Evolutionary conservation across 805 yeast genomes (phyloP), one percentile per base, ranked within the genome.

Genomic region (Groenewaldozyma tartarivorans): DNA sequence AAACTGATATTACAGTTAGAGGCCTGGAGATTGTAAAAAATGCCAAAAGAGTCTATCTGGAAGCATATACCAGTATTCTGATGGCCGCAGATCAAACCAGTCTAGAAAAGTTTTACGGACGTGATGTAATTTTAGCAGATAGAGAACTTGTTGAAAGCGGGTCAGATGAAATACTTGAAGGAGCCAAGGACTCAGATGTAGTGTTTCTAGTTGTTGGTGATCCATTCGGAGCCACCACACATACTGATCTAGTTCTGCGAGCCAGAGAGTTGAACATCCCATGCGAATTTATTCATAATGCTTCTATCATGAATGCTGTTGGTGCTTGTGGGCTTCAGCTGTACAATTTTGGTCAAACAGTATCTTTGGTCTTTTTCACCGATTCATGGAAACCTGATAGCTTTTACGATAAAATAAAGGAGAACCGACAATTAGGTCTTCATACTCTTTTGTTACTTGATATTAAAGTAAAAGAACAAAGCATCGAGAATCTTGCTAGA

Each of bases 191-290:
- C 18, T 90, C 81, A 41, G 96, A 92, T 57, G 72, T 90, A 58
- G 97, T 96, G 0, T 87, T 90, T 52, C 69, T 92, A 48, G 98
- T 92, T 17, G 98, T 90, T 20, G 98, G 98, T 27, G 98, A 90
- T 60, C 95, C 90, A 26, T 90, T 86, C 57, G 98, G 98, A 26
- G 98, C 98, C 24, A 90, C 98, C 3, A 90, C 98, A 1, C 98
- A 90, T 64, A 86, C 96, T 0, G 98, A 92, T 64, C 70, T 90
- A 48, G 85, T 88, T 33, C 73, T 90, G 45, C 71, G 98, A 55
- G 97, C 98, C 34, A 75, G 94, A 51, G 95, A 83, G 61, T 69
- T 79, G 45, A 76, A 76, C 2, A 85, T 92, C 56, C 66, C 72
- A 38, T 84, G 83, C 34, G 94, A 84, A 56, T 73, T 82, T 31